Conservation (phyloP, 345 rosid species). For the Alliaria petiolata region DNA sequence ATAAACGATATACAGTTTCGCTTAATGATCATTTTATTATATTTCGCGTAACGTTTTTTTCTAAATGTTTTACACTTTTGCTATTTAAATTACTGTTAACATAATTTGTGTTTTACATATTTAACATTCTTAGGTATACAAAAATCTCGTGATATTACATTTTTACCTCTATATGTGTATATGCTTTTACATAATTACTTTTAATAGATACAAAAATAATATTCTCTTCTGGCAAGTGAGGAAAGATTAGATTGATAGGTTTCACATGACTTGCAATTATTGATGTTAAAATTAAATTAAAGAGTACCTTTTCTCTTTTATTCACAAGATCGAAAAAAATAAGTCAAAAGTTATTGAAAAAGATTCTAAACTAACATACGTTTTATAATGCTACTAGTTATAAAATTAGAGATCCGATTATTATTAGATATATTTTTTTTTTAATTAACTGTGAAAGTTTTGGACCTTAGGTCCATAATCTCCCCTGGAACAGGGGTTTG, state of each 20-base stretch:
- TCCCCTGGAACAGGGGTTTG: no score
- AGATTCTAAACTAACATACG: constrained; percentile 14
- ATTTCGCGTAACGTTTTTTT: background rate
- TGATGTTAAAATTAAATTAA: constrained; percentile 20
- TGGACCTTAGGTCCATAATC: no score
- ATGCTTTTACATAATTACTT: background rate
- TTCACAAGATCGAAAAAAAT: constrained; percentile 25
- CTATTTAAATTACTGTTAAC: background rate
- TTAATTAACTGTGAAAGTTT: no score
- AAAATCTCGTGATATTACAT: background rate
- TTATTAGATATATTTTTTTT: no score
- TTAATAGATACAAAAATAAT: background rate
- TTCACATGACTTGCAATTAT: constrained; percentile 32
- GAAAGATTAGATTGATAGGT: constrained; percentile 20
- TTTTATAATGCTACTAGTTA: background rate
- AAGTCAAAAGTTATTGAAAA: constrained; percentile 29
- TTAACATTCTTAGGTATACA: background rate
- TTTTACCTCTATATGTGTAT: background rate
- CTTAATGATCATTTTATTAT: background rate
- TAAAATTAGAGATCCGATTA: background rate
- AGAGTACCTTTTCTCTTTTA: background rate
- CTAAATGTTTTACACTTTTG: background rate
- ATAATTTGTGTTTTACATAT: background rate
- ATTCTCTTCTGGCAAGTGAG: constrained; percentile 23
- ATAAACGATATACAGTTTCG: background rate